These are phyloP conservation scores for Pterocarpus santalinus DNA, from an alignment of 306 rosid species.

Conservation along the genomic window DNA sequence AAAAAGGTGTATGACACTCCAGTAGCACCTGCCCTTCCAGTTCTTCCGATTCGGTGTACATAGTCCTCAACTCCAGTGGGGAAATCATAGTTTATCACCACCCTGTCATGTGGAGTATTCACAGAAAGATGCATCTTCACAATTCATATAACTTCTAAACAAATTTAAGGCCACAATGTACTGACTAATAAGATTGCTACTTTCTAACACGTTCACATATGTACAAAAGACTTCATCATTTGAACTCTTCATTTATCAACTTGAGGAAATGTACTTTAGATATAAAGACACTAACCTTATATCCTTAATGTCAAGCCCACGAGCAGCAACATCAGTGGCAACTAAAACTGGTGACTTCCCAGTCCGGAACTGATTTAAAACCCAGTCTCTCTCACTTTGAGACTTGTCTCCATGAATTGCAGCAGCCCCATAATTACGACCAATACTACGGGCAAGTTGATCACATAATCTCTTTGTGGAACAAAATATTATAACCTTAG, in stretches of 20 bases:
- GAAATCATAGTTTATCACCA: constrained; percentile 97
- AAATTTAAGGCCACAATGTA: constrained; percentile 26
- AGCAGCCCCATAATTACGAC: constrained; percentile 93
- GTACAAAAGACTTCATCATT: not conserved
- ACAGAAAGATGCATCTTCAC: not conserved
- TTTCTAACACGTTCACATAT: constrained; percentile 33
- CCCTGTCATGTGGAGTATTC: constrained; percentile 61
- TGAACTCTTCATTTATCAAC: not conserved
- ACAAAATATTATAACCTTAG: constrained; percentile 90
- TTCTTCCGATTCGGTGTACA: constrained; percentile 97
- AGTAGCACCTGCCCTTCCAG: constrained; percentile 99
- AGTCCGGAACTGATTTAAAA: constrained; percentile 88
- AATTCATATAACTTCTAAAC: constrained; percentile 10
- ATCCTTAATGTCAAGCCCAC: constrained; percentile 98
- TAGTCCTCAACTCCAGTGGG: constrained; percentile 97
- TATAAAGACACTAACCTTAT: constrained; percentile 71
- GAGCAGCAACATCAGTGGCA: constrained; percentile 99
- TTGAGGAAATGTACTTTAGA: not conserved
- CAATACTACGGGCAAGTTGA: constrained; percentile 91
- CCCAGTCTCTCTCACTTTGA: constrained; percentile 95
- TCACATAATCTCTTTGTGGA: constrained; percentile 97
- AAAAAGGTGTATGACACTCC: constrained; percentile 92
- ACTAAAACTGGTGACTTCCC: constrained; percentile 95
- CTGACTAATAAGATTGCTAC: constrained; percentile 13
- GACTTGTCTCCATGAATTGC: constrained; percentile 99